These are phyloP conservation scores for Lachancea dasiensis DNA, from an alignment of 805 yeast species.

Conservation along the genomic window DNA sequence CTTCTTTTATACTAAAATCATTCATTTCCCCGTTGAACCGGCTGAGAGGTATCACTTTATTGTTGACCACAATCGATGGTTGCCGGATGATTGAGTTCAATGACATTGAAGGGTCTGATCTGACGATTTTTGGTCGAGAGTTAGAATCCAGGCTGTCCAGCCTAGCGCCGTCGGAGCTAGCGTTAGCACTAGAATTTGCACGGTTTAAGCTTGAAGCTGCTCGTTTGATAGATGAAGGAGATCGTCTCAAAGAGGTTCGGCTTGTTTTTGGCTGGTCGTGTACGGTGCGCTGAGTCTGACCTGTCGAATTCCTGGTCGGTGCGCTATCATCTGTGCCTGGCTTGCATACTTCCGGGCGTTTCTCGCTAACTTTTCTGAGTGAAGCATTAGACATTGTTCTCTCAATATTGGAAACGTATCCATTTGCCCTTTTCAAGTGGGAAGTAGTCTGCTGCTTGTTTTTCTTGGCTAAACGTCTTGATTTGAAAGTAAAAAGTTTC, in stretches of 20 bases:
- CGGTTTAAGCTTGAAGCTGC: slow-evolving; percentile 32
- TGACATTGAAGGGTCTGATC: slow-evolving; percentile 25
- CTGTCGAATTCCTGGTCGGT: background rate
- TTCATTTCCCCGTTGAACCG: slow-evolving; percentile 15
- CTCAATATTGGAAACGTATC: slow-evolving; percentile 27
- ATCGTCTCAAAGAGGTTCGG: slow-evolving; percentile 25
- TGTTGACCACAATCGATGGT: slow-evolving; percentile 33
- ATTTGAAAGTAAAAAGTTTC: slow-evolving; percentile 17
- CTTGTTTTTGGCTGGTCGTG: slow-evolving; percentile 1
- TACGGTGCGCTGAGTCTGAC: background rate
- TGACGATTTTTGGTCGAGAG: slow-evolving; percentile 15
- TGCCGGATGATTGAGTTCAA: slow-evolving; percentile 28
- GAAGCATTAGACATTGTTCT: slow-evolving; percentile 15
- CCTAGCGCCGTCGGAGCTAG: background rate
- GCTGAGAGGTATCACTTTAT: slow-evolving; percentile 31
- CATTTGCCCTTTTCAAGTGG: slow-evolving; percentile 27
- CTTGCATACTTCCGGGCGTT: no score
- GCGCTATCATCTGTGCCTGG: background rate
- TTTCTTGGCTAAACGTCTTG: slow-evolving; percentile 7
- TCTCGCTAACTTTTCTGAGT: background rate
- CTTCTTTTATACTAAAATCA: slow-evolving; percentile 26
- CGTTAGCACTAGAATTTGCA: slow-evolving; percentile 6
- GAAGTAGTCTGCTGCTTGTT: slow-evolving; percentile 20
- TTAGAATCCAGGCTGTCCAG: background rate
- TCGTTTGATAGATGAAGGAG: slow-evolving; percentile 33